These are phyloP conservation scores for Takashimella koratensis DNA, from an alignment of 1,284 basidiomycete genomes.

Conservation along the genomic window DNA sequence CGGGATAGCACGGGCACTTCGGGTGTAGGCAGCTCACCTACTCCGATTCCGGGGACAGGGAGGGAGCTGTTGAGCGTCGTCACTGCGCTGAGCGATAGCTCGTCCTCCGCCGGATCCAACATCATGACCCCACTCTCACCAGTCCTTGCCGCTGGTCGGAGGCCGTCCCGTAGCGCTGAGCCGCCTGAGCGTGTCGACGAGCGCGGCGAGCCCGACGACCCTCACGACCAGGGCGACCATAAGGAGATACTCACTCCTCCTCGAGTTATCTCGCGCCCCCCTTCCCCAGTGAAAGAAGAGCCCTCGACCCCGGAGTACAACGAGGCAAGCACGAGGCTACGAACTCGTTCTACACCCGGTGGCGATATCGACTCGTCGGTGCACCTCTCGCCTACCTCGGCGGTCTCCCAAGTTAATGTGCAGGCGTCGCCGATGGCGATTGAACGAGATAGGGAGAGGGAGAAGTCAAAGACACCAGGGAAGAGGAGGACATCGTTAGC, in stretches of 20 bases:
- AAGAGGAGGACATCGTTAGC: slow-evolving; percentile 33
- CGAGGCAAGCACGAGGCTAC: not conserved
- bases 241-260: not conserved
- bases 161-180: slow-evolving; percentile 29
- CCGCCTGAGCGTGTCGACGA: slow-evolving; percentile 30
- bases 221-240: not conserved
- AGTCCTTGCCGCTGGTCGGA: slow-evolving; percentile 13
- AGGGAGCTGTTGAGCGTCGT: slow-evolving; percentile 11
- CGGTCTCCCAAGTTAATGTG: not conserved
- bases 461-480: slow-evolving; percentile 15
- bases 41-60: not conserved
- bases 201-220: slow-evolving; percentile 9
- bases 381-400: not conserved
- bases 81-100: slow-evolving; percentile 8
- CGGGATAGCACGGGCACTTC: slow-evolving; percentile 4
- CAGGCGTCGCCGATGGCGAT: not conserved
- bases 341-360: not conserved
- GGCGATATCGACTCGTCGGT: not conserved
- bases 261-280: slow-evolving; percentile 14
- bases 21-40: not conserved
- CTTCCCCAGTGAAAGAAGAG: slow-evolving; percentile 41
- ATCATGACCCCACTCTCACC: slow-evolving; percentile 10
- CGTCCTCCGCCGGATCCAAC: slow-evolving; percentile 5
- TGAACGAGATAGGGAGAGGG: slow-evolving; percentile 3
- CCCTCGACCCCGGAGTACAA: not conserved